Conservation (phyloP, 1,139 yeast genomes). For the Geotrichum siamense region DNA sequence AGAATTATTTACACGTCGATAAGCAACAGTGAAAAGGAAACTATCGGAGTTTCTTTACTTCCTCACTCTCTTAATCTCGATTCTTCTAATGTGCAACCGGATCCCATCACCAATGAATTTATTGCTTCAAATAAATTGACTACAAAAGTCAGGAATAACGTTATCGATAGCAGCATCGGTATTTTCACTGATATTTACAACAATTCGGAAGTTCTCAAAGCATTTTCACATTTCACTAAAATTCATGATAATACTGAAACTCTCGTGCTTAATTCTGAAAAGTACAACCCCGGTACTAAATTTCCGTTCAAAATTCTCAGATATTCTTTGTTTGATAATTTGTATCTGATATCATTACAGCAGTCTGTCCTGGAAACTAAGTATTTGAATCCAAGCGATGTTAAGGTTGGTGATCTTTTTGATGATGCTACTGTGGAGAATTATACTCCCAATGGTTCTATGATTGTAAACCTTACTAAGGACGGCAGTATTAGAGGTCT, state of each 20-base stretch:
- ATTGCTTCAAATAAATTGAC: neutral
- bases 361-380: constrained; percentile 54
- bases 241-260: constrained; percentile 44
- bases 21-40: constrained; percentile 59
- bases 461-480: constrained; percentile 57
- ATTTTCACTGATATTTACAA: neutral
- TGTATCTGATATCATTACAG: constrained; percentile 62
- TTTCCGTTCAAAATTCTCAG: constrained; percentile 76
- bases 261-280: constrained; percentile 37
- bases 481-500: constrained; percentile 52
- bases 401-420: constrained; percentile 60
- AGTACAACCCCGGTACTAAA: constrained; percentile 52
- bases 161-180: constrained; percentile 9
- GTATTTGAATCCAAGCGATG: constrained; percentile 60
- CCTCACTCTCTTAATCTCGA: constrained; percentile 1
- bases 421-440: constrained; percentile 43
- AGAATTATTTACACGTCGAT: constrained; percentile 58
- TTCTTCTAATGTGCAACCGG: neutral
- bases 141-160: neutral
- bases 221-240: constrained; percentile 53
- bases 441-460: constrained; percentile 65
- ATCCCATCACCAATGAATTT: neutral
- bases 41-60: constrained; percentile 40
- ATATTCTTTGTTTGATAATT: constrained; percentile 57
- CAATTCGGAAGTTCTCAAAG: constrained; percentile 21